Evolutionary conservation across 73 alveolate species (phyloP).

Genomic region (Effrenium voratum): DNA sequence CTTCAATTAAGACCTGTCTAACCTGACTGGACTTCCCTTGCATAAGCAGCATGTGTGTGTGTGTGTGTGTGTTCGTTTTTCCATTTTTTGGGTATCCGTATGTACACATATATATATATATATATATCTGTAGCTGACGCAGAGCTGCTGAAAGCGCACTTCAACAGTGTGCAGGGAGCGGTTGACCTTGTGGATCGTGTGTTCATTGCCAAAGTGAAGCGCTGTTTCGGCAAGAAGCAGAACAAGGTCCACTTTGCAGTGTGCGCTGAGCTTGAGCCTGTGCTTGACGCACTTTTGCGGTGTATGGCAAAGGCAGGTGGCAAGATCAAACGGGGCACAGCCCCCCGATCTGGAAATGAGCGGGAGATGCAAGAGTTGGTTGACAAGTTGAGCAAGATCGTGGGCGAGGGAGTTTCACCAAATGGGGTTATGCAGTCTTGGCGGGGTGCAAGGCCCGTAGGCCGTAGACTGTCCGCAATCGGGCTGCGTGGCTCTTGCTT

Average conservation of each 20-base stretch:
- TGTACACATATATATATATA: no score
- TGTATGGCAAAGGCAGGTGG: slow-evolving; percentile 47
- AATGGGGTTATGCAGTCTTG: background rate
- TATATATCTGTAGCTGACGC: background rate
- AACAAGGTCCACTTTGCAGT: slow-evolving; percentile 36
- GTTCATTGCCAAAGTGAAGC: slow-evolving; percentile 34
- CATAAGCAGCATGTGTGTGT: no score
- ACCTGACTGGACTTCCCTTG: no score
- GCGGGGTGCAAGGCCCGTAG: slow-evolving; percentile 35
- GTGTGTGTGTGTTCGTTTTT: no score
- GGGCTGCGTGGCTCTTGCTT: slow-evolving; percentile 37
- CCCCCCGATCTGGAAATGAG: slow-evolving; percentile 22
- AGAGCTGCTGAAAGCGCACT: background rate
- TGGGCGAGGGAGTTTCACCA: background rate
- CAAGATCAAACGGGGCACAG: slow-evolving; percentile 43
- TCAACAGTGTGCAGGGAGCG: background rate
- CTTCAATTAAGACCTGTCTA: no score
- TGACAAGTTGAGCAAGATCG: slow-evolving; percentile 23
- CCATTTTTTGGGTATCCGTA: no score
- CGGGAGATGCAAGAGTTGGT: slow-evolving; percentile 48
- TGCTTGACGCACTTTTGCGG: slow-evolving; percentile 11
- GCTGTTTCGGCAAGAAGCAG: slow-evolving; percentile 26
- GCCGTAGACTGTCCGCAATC: slow-evolving; percentile 19
- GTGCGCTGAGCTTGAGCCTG: background rate
- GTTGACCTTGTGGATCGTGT: background rate